Base-by-base conservation (phyloP, 2,329 filamentous ascomycete species). In the Pseudocercospora crystallina region DNA sequence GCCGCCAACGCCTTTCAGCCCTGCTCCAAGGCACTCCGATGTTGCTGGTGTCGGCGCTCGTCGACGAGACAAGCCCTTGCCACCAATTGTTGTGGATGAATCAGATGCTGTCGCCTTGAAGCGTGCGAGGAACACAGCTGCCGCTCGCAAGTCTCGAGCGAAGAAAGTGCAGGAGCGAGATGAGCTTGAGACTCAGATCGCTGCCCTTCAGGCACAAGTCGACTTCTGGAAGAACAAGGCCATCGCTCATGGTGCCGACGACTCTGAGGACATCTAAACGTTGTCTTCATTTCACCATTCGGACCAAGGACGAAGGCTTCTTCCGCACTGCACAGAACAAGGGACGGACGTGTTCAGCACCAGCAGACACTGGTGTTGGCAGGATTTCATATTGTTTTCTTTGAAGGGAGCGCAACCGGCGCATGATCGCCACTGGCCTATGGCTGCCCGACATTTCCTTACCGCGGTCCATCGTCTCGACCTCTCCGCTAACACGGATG, bases 41-140 rank as follows among this genome's bases (percentile, higher is more conserved):
- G 76, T 85, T 41, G 77, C 85, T 59, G 89, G 89, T 54, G 84
- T 95, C 48, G 71, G 71, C 61, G 74, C 86, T 63, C 86, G 88
- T 60, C 85, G 87, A 69, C 87, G 89, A 57, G 84, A 89, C 66
- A 92, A 91, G 79, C 85, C 87, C 56, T 76, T 95, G 48, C 85
- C 87, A 56, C 85, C 86, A 5, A 91, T 96, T 68, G 75, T 86
- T 54, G 81, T 90, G 33, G 89, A 96, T 61, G 81, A 84, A 1
- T 74, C 63, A 36, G 91, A 96, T 65, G 81, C 80, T 8, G 70
- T 87, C n/a, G 90, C 89, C 14, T 82, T 91, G 79, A 96, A 96
- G 84, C 88, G 92, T 69, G 91, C 90, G 43, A 87, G 90, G 61
- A 97, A 96, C 71, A 95, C 90, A 8, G 81, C 95, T 69, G 92